Evolutionary conservation across 2,329 filamentous ascomycete genomes (phyloP).

Genomic region (Paecilomyces formosus): DNA sequence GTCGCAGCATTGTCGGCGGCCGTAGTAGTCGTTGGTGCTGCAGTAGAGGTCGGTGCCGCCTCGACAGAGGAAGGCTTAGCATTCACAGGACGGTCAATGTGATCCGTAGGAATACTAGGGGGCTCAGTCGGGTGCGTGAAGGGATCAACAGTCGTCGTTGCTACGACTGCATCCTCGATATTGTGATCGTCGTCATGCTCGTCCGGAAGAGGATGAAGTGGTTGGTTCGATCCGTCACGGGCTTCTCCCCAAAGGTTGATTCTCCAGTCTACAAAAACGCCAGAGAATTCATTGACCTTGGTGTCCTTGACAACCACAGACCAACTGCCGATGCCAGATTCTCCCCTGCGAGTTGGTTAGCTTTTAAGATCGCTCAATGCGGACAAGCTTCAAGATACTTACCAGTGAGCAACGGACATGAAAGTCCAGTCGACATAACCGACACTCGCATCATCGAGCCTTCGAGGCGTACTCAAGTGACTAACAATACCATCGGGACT

Average conservation of each 20-base stretch:
- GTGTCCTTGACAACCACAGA: slow-evolving; percentile 84
- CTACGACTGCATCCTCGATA: slow-evolving; percentile 53
- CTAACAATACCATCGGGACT: slow-evolving; percentile 77
- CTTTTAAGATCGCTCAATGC: background rate
- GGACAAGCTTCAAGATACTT: slow-evolving; percentile 27
- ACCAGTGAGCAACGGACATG: slow-evolving; percentile 97
- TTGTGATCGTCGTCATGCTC: slow-evolving; percentile 80
- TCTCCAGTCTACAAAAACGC: slow-evolving; percentile 83
- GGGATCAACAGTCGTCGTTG: slow-evolving; percentile 56
- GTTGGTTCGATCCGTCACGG: slow-evolving; percentile 67
- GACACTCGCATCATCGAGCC: slow-evolving; percentile 54
- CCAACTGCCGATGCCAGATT: slow-evolving; percentile 81
- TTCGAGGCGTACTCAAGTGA: slow-evolving; percentile 70
- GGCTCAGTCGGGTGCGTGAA: slow-evolving; percentile 38
- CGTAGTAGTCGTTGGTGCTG: slow-evolving; percentile 20
- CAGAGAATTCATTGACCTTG: slow-evolving; percentile 64
- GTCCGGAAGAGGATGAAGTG: slow-evolving; percentile 70
- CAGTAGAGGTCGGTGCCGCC: slow-evolving; percentile 3
- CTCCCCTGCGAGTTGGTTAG: slow-evolving; percentile 59
- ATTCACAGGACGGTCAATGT: slow-evolving; percentile 58
- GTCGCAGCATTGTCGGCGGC: slow-evolving; percentile 22
- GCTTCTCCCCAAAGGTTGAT: slow-evolving; percentile 90
- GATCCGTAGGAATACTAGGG: slow-evolving; percentile 50
- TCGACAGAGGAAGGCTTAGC: slow-evolving; percentile 41
- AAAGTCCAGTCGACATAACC: slow-evolving; percentile 97